Base-by-base conservation (phyloP, 345 rosid genomes). In the Psidium friedrichsthalianum region DNA sequence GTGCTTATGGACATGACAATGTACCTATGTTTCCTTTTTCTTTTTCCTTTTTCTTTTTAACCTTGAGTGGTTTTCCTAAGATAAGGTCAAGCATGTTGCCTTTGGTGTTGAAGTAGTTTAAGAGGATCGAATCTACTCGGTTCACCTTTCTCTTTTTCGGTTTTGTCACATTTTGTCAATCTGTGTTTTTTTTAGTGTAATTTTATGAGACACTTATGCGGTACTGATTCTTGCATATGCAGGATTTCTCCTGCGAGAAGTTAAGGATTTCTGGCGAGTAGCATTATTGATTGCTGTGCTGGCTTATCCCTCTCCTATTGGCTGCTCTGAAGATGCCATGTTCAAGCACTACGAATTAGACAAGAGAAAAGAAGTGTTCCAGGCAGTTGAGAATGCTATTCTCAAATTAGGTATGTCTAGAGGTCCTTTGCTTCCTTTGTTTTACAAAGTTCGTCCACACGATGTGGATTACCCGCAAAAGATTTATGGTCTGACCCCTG, bases 231-330 rank as follows among this genome's bases (percentile, higher is more conserved):
- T 76, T 47, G 5, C 21, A 47, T 59, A 51, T 90, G 10, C 93
- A 96, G 98, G 98, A 84, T 87, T 93, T 89, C 89, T 95, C 57
- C 92, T 97, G 36, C 92, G 94, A 85, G 98, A 95, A 87, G 90
- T 97, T 56, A 95, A 97, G 93, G 96, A 91, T 32, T 92, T 90
- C 83, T 97, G 99, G 99, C 94, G 93, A 83, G 96, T 93, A 87
- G 90, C 98, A 20, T 91, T 97, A 88, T 85, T 95, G 89, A 85
- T 91, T 80, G 90, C 98, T 69, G 89, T 94, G 74, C 83, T 97
- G 90, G 59, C 92, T 58, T 88, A 92, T 89, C 93, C 94, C 54
- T 49, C 86, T 51, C 88, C 89, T 54, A 74, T 82, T 69, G 93
- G 90, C 76, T 82, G 78, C 83, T 88, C 88, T 83, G 87, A 89